Base-by-base conservation (phyloP, 169 alveolate species). In the Plasmodium vinckei region DNA sequence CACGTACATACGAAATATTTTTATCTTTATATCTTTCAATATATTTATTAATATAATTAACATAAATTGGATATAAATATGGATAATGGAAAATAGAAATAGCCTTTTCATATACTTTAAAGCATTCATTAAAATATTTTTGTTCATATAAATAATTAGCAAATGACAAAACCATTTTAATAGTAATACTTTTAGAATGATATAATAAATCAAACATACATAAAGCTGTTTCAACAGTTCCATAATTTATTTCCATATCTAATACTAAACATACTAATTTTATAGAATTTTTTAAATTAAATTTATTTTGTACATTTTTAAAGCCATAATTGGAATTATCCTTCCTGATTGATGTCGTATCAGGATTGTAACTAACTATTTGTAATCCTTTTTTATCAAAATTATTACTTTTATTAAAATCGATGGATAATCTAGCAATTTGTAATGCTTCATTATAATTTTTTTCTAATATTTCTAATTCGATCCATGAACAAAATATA, bases 1-100 rank as follows among this genome's bases (percentile, higher is more conserved):
- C 97, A 89, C 98, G 94, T 33, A 96, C 93, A 87, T 97, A 92
- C 75, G 96, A 97, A n/a, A 95, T 91, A 73, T 95, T 96, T 13
- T 91, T 71, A 10, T 94, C 97, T 64, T 91, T 93, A 87, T 94
- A 95, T 59, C 96, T 92, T 23, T 94, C 93, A 27, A 95, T 94
- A 59, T 94, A 94, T 63, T 93, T 92, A 5, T 87, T 87, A 42
- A 96, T 68, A 68, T 96, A 96, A 39, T 88, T 87, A 39, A 95
- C 67, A 94, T 97, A 96, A 39, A 96, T 87, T 49, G 96, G 98
- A 70, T 96, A 95, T 2, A 93, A 42, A 69, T 94, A 95, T 10
- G 98, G 98, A 95, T 97, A 96, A 13, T 89, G 86, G 73, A 96
- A 96, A 44, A 92, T 72, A 23, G 87, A 75, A 13, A 96, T 44